Evolutionary conservation across 2,329 filamentous ascomycete species (phyloP).

Genomic region (Aspergillus costaricaensis): DNA sequence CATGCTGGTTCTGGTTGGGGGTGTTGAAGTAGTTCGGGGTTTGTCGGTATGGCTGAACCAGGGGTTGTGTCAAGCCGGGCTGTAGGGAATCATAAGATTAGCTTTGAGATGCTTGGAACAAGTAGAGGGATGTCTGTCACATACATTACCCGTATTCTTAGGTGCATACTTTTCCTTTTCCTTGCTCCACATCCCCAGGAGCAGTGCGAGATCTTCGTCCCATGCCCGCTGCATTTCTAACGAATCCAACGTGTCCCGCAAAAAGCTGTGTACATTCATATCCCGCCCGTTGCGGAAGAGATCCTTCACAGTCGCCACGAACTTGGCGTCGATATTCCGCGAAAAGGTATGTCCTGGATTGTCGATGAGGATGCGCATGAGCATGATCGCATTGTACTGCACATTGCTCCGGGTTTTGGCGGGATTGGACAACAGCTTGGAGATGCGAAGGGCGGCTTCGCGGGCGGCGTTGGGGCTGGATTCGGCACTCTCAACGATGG

Average conservation of each 20-base stretch:
- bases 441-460: conserved; percentile 76
- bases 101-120: not conserved
- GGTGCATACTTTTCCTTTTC: conserved; percentile 69
- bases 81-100: conserved; percentile 4
- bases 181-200: conserved; percentile 86
- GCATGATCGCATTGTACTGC: conserved; percentile 97
- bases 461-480: conserved; percentile 84
- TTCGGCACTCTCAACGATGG: conserved; percentile 92
- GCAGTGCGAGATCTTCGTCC: conserved; percentile 70
- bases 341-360: conserved; percentile 91
- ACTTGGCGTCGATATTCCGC: conserved; percentile 83
- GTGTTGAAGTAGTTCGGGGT: conserved; percentile 21
- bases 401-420: conserved; percentile 65
- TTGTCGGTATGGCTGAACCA: conserved; percentile 31
- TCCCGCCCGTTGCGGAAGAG: conserved; percentile 72
- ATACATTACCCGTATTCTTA: conserved; percentile 40
- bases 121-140: conserved; percentile 10
- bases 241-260: conserved; percentile 81
- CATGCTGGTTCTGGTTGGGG: conserved; percentile 53
- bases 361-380: conserved; percentile 85
- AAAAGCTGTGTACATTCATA: conserved; percentile 75
- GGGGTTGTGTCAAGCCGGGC: conserved; percentile 10
- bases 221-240: conserved; percentile 71
- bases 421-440: conserved; percentile 77
- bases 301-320: conserved; percentile 73